A percentile compares a stretch with the other conserved stretches of the same genome.
These are phyloP conservation scores for Fallopia convolvulus DNA, from an alignment of 148 eudicot genomes.

Conservation along the genomic window DNA sequence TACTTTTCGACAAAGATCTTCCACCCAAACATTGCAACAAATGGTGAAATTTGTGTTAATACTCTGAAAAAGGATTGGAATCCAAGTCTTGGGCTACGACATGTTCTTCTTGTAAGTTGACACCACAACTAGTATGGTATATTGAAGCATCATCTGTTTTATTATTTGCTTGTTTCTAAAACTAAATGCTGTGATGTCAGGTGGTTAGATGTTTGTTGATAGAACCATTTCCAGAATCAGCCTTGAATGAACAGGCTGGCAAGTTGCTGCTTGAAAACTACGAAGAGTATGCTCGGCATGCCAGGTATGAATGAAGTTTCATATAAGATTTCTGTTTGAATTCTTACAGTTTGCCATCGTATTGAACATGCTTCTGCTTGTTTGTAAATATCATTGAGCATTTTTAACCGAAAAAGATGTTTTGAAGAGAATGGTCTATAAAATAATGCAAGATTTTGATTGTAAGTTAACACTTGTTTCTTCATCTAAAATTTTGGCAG, in stretches of 20 bases:
- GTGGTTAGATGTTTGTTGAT: slow-evolving; percentile 88
- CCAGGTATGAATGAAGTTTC: slow-evolving; percentile 34
- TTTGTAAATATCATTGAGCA: background rate
- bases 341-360: background rate
- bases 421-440: background rate
- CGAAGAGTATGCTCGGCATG: slow-evolving; percentile 92
- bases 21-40: slow-evolving; percentile 80
- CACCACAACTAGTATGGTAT: background rate
- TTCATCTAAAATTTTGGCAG: slow-evolving; percentile 23
- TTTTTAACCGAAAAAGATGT: background rate
- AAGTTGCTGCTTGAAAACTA: slow-evolving; percentile 92
- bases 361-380: background rate
- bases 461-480: background rate
- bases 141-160: background rate
- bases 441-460: background rate
- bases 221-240: slow-evolving; percentile 98
- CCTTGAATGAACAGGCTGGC: slow-evolving; percentile 95
- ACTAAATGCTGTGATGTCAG: slow-evolving; percentile 26
- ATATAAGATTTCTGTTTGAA: background rate
- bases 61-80: slow-evolving; percentile 95
- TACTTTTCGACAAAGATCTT: slow-evolving; percentile 92
- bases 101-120: slow-evolving; percentile 32
- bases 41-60: slow-evolving; percentile 94
- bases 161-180: background rate
- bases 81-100: slow-evolving; percentile 86